These are phyloP conservation scores for Raddia distichophylla DNA, from an alignment of 176 grass and related monocot species.

Conservation along the genomic window DNA sequence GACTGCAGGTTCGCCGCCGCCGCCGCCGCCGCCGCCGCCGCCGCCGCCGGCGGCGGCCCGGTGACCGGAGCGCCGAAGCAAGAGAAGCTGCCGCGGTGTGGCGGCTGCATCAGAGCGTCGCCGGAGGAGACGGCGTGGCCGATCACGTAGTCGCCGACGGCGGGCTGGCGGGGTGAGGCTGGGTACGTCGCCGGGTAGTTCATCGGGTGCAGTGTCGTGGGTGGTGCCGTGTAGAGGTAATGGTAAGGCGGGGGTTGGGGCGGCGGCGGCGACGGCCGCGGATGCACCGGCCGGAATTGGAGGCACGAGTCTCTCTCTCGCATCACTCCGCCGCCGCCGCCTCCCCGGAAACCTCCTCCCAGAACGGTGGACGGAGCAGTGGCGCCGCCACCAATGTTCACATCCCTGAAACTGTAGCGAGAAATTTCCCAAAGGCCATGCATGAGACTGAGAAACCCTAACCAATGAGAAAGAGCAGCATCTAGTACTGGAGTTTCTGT, in stretches of 20 bases:
- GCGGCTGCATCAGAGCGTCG: constrained; percentile 33
- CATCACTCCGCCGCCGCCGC: constrained; percentile 18
- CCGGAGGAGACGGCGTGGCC: constrained; percentile 66
- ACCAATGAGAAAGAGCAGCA: background rate
- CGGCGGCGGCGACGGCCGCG: constrained; percentile 50
- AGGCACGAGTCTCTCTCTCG: constrained; percentile 62
- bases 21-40: background rate
- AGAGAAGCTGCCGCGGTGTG: constrained; percentile 31
- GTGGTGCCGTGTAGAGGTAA: constrained; percentile 58
- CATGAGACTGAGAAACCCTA: constrained; percentile 56
- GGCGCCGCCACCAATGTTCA: constrained; percentile 40
- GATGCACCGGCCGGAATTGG: constrained; percentile 56
- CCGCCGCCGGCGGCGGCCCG: background rate
- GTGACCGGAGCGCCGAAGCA: constrained; percentile 47
- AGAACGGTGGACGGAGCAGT: constrained; percentile 49
- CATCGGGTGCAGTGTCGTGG: constrained; percentile 50
- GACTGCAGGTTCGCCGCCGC: constrained; percentile 26
- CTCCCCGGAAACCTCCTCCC: constrained; percentile 50
- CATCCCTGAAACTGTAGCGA: constrained; percentile 73
- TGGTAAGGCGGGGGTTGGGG: constrained; percentile 50
- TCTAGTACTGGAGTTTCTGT: background rate
- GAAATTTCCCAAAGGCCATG: background rate
- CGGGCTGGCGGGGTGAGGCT: constrained; percentile 38
- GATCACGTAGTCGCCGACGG: constrained; percentile 66
- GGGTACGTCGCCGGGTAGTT: constrained; percentile 62